Conservation (phyloP, 2,329 filamentous ascomycete species). For the Phialophora tarda region DNA sequence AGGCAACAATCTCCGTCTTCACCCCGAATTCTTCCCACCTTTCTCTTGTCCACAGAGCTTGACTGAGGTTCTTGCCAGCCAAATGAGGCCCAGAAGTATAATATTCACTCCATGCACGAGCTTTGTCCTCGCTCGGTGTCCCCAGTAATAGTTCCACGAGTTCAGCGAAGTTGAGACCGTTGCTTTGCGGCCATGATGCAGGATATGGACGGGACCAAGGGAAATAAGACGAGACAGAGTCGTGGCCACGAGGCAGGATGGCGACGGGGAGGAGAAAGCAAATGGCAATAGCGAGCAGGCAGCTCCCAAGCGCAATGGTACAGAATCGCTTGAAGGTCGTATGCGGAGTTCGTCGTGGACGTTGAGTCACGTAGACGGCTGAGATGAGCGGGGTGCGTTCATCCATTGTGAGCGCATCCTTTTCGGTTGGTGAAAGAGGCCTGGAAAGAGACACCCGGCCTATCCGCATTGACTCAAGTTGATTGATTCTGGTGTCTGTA, state of each 20-base stretch:
- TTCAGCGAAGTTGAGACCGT: slow-evolving; percentile 59
- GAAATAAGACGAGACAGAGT: slow-evolving; percentile 48
- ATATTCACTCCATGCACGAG: slow-evolving; percentile 75
- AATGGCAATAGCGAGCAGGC: slow-evolving; percentile 48
- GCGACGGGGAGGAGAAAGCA: slow-evolving; percentile 51
- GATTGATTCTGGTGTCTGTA: background rate
- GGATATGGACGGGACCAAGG: slow-evolving; percentile 49
- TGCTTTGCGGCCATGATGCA: slow-evolving; percentile 50
- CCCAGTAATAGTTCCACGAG: slow-evolving; percentile 60
- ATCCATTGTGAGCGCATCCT: slow-evolving; percentile 29
- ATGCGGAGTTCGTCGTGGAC: slow-evolving; percentile 48
- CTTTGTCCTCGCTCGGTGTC: slow-evolving; percentile 61
- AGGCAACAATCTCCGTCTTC: slow-evolving; percentile 64
- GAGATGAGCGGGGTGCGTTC: slow-evolving; percentile 49
- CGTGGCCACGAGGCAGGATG: slow-evolving; percentile 44
- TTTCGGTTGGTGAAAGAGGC: background rate
- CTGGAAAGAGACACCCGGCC: background rate
- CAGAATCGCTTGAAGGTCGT: slow-evolving; percentile 51
- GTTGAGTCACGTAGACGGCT: slow-evolving; percentile 49
- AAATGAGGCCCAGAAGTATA: slow-evolving; percentile 78
- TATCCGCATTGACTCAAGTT: background rate
- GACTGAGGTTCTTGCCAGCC: slow-evolving; percentile 76
- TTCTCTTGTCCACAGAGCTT: slow-evolving; percentile 76
- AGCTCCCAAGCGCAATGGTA: slow-evolving; percentile 47
- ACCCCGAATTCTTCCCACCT: slow-evolving; percentile 76